Evolutionary conservation across 495 filamentous ascomycete genomes (phyloP).

Genomic region (Pyronema domesticum): DNA sequence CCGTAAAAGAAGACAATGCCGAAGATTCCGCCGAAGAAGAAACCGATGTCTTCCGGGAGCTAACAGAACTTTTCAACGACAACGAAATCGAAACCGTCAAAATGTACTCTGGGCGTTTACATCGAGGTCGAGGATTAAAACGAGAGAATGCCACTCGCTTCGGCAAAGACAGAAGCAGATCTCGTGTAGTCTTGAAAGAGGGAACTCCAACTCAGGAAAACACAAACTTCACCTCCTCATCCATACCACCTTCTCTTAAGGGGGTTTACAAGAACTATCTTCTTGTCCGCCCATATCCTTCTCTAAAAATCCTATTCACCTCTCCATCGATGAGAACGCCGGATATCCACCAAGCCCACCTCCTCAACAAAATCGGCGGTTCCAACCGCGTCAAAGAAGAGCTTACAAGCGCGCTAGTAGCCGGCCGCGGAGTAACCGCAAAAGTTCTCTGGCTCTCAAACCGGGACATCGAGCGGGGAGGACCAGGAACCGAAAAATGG

Average conservation of each 20-base stretch:
- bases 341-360: constrained; percentile 44
- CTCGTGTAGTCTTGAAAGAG: not conserved
- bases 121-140: constrained; percentile 33
- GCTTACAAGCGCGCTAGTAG: constrained; percentile 36
- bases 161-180: not conserved
- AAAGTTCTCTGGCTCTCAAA: constrained; percentile 41
- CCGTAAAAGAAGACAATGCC: constrained; percentile 24
- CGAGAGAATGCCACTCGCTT: constrained; percentile 11
- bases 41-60: constrained; percentile 31
- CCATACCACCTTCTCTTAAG: constrained; percentile 20
- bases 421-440: constrained; percentile 40
- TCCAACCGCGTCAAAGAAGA: constrained; percentile 34
- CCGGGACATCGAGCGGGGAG: constrained; percentile 28
- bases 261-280: constrained; percentile 41
- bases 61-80: constrained; percentile 45
- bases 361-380: constrained; percentile 43
- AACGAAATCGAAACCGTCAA: constrained; percentile 41
- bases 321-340: constrained; percentile 46
- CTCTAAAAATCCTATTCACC: constrained; percentile 44
- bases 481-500: constrained; percentile 30
- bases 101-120: constrained; percentile 37
- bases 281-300: constrained; percentile 43
- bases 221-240: not conserved
- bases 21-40: constrained; percentile 17
- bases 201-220: not conserved